These are phyloP conservation scores for Spathaspora gorwiae DNA, from an alignment of 805 yeast genomes.

Conservation along the genomic window DNA sequence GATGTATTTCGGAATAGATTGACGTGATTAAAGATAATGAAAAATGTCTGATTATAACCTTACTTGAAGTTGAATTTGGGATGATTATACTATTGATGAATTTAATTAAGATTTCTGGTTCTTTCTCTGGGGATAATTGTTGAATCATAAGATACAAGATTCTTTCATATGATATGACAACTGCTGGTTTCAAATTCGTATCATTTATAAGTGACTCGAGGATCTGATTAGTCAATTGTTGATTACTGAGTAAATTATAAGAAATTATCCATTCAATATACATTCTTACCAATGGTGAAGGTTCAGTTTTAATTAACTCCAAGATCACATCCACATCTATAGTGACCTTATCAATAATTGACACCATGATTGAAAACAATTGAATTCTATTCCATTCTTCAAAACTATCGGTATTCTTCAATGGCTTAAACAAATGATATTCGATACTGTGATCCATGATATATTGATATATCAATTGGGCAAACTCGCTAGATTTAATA, in stretches of 20 bases:
- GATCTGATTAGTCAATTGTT: conserved; percentile 11
- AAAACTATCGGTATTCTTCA: conserved; percentile 56
- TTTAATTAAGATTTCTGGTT: conserved; percentile 34
- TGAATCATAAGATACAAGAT: conserved; percentile 52
- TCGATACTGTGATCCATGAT: conserved; percentile 33
- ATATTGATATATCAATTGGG: conserved; percentile 25
- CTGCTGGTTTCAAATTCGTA: conserved; percentile 39
- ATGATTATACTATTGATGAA: conserved; percentile 44
- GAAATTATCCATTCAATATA: conserved; percentile 80
- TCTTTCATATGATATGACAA: conserved; percentile 61
- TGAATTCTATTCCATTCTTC: conserved; percentile 67
- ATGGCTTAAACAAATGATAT: conserved; percentile 45
- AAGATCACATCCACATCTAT: conserved; percentile 32
- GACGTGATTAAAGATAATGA: conserved; percentile 72
- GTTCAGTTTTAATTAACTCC: conserved; percentile 44
- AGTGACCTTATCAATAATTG: conserved; percentile 9
- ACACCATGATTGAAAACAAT: conserved; percentile 46
- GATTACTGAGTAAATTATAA: conserved; percentile 27
- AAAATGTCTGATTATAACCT: conserved; percentile 79
- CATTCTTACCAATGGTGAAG: conserved; percentile 71
- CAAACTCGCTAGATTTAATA: conserved; percentile 21
- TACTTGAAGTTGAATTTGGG: conserved; percentile 76
- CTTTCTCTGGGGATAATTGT: conserved; percentile 25
- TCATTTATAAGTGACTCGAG: conserved; percentile 10
- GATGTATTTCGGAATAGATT: conserved; percentile 42